A percentile compares a stretch with the other conserved stretches of the same genome.
Conservation (phyloP, 345 rosid species). For the Moringa oleifera region DNA sequence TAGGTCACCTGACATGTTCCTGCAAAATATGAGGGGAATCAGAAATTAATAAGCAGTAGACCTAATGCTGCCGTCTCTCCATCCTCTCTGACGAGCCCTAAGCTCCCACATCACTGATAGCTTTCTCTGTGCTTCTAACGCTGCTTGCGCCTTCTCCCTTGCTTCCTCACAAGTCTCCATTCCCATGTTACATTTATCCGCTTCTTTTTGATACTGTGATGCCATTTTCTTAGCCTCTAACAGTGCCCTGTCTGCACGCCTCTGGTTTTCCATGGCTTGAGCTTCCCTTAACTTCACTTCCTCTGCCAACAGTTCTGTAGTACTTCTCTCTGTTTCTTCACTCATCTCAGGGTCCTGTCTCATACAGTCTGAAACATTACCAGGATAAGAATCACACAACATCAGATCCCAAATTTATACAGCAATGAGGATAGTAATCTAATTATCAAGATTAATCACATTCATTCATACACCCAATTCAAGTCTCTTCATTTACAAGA, state of each 20-base stretch:
- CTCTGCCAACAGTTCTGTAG: constrained; percentile 37
- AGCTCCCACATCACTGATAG: constrained; percentile 30
- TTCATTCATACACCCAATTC: no score
- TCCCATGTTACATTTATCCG: constrained; percentile 65
- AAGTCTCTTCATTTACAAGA: no score
- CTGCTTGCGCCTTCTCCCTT: constrained; percentile 52
- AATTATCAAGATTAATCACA: background rate
- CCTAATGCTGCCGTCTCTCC: constrained; percentile 10
- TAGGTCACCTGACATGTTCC: background rate
- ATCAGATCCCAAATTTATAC: background rate
- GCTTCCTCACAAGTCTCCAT: constrained; percentile 71
- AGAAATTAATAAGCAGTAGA: background rate
- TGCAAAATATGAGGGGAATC: background rate
- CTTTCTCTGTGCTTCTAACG: constrained; percentile 40
- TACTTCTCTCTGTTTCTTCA: constrained; percentile 42
- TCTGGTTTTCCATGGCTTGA: constrained; percentile 40
- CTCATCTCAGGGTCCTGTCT: constrained; percentile 35
- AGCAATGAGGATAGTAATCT: background rate
- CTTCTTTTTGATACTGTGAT: constrained; percentile 61
- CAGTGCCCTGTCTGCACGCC: constrained; percentile 39
- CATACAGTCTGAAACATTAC: constrained; percentile 39
- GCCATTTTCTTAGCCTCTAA: constrained; percentile 64
- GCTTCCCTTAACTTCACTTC: constrained; percentile 55
- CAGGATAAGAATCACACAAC: background rate
- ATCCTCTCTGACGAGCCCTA: constrained; percentile 25